Evolutionary conservation across 2,329 filamentous ascomycete genomes (phyloP).

Genomic region (Fusarium citri): DNA sequence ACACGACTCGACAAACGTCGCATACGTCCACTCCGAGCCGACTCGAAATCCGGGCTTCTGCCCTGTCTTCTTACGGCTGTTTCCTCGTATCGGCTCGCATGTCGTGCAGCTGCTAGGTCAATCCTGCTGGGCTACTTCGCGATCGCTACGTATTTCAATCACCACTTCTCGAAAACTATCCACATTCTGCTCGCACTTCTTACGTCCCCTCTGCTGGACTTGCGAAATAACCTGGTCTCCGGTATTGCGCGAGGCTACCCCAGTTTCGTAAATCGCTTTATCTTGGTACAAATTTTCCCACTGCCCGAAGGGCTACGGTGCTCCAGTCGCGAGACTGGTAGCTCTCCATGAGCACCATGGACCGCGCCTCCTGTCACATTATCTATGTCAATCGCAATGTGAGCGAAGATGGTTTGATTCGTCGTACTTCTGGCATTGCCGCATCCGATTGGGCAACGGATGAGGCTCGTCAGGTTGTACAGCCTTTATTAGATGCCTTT

Average conservation of each 20-base stretch:
- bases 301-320: slow-evolving; percentile 62
- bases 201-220: slow-evolving; percentile 4
- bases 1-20: slow-evolving; percentile 22
- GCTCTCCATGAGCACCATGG: slow-evolving; percentile 67
- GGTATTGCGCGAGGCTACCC: slow-evolving; percentile 35
- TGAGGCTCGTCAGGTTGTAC: slow-evolving; percentile 59
- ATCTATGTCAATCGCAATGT: slow-evolving; percentile 70
- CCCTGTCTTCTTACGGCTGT: not conserved
- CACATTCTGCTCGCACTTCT: not conserved
- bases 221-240: slow-evolving; percentile 24
- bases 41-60: not conserved
- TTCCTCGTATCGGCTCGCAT: slow-evolving; percentile 22
- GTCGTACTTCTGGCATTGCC: slow-evolving; percentile 40
- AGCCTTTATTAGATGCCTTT: slow-evolving; percentile 65
- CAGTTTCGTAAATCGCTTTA: slow-evolving; percentile 15
- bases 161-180: not conserved
- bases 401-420: slow-evolving; percentile 59
- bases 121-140: slow-evolving; percentile 23
- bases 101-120: slow-evolving; percentile 33
- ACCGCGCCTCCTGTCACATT: slow-evolving; percentile 67
- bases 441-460: slow-evolving; percentile 52
- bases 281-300: slow-evolving; percentile 37
- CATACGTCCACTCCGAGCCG: slow-evolving; percentile 15
- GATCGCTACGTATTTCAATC: slow-evolving; percentile 18
- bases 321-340: slow-evolving; percentile 72